Percentiles rank a stretch among this genome's conserved stretches.
phyloP scores from a whole-genome alignment of 805 yeast species.

The Pichia cabralensis region DNA sequence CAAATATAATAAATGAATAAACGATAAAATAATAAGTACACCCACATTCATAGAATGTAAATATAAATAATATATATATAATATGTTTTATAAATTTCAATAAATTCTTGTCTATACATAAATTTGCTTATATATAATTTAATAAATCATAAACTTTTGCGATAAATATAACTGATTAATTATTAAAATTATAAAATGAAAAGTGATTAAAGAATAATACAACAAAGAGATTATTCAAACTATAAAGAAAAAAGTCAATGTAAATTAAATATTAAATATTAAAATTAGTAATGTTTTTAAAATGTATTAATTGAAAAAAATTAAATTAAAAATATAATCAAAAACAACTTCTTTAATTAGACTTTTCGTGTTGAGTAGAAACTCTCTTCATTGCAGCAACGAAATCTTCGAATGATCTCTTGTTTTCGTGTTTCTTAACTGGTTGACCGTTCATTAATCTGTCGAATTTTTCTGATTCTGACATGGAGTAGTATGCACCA shows the following conservation, averaged over 20 bases:
- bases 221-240: too few species aligned
- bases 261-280: not conserved
- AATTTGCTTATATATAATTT: too few species aligned
- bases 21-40: too few species aligned
- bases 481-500: conserved; percentile 93
- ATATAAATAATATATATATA: too few species aligned
- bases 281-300: not conserved
- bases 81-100: too few species aligned
- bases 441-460: conserved; percentile 78
- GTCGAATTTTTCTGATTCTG: conserved; percentile 70
- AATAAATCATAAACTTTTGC: too few species aligned
- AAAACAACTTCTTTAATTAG: conserved; percentile 33
- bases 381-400: conserved; percentile 79
- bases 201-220: too few species aligned
- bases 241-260: too few species aligned
- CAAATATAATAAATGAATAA: conserved; percentile 18
- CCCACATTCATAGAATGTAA: too few species aligned
- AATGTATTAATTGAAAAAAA: not conserved
- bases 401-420: conserved; percentile 73
- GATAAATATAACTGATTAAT: conserved; percentile 1
- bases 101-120: too few species aligned
- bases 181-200: too few species aligned
- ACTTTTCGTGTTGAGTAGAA: conserved; percentile 80
- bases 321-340: not conserved
- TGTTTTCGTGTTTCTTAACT: conserved; percentile 40